Evolutionary conservation across 2,329 filamentous ascomycete genomes (phyloP).

Genomic region (Fusarium bulbicola): DNA sequence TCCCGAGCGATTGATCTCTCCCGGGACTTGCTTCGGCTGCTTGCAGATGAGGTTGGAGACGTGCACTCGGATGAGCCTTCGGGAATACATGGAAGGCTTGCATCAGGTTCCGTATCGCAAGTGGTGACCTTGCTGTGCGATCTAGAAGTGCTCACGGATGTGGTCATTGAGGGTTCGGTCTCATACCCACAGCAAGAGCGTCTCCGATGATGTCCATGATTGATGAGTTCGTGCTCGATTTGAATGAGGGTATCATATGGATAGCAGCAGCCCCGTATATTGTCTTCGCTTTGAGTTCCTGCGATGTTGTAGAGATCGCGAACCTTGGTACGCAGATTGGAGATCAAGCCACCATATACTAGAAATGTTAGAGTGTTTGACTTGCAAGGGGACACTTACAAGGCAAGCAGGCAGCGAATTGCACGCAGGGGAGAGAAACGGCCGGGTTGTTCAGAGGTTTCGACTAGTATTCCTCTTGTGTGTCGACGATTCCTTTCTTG

Average conservation of each 20-base stretch:
- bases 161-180: constrained; percentile 36
- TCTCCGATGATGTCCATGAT: constrained; percentile 39
- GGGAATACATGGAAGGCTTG: constrained; percentile 27
- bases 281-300: constrained; percentile 40
- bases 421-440: neutral
- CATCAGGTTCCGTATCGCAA: neutral
- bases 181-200: constrained; percentile 30
- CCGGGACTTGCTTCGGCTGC: constrained; percentile 8
- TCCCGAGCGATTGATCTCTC: constrained; percentile 27
- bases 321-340: constrained; percentile 44
- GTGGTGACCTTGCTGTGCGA: neutral
- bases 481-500: neutral
- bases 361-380: neutral
- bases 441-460: neutral
- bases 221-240: constrained; percentile 46
- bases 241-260: constrained; percentile 42
- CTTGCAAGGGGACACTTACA: constrained; percentile 27
- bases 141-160: constrained; percentile 2
- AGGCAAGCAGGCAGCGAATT: constrained; percentile 36
- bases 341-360: constrained; percentile 46
- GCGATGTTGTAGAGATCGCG: constrained; percentile 47
- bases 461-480: neutral
- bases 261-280: constrained; percentile 39
- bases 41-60: neutral
- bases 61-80: constrained; percentile 23